Conservation (phyloP, 768 basidiomycete genomes). For the Suillus variegatus region DNA sequence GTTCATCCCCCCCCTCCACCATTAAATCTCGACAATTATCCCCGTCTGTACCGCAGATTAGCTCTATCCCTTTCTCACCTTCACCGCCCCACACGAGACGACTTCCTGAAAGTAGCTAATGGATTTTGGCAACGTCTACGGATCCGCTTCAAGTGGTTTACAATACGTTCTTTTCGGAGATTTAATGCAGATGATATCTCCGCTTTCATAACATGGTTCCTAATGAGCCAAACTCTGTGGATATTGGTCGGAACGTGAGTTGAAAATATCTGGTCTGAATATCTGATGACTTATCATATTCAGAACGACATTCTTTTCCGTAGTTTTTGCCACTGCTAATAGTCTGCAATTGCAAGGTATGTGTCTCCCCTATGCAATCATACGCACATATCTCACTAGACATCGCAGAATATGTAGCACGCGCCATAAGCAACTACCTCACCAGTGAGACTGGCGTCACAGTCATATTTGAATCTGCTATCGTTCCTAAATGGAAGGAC, state of each 20-base stretch:
- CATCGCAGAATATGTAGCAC: conserved; percentile 74
- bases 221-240: conserved; percentile 96
- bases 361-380: conserved; percentile 16
- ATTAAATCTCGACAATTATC: conserved; percentile 65
- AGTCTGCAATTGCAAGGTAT: conserved; percentile 83
- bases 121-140: conserved; percentile 89
- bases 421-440: conserved; percentile 87
- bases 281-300: conserved; percentile 8
- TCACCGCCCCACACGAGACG: conserved; percentile 82
- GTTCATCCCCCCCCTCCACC: conserved; percentile 23
- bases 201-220: conserved; percentile 93
- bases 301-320: conserved; percentile 95
- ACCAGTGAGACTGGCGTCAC: conserved; percentile 92
- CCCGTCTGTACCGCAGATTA: conserved; percentile 78
- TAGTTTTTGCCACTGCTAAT: conserved; percentile 86
- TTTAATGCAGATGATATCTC: conserved; percentile 98
- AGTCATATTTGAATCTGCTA: conserved; percentile 95
- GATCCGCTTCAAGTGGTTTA: conserved; percentile 97
- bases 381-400: not conserved
- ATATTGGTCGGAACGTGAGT: conserved; percentile 78
- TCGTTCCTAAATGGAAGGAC: conserved; percentile 97
- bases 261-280: not conserved
- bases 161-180: conserved; percentile 89
- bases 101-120: conserved; percentile 82
- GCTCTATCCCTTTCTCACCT: conserved; percentile 76